Evolutionary conservation across 257 asterid genomes (phyloP).

Genomic region (Solanum dulcamara): DNA sequence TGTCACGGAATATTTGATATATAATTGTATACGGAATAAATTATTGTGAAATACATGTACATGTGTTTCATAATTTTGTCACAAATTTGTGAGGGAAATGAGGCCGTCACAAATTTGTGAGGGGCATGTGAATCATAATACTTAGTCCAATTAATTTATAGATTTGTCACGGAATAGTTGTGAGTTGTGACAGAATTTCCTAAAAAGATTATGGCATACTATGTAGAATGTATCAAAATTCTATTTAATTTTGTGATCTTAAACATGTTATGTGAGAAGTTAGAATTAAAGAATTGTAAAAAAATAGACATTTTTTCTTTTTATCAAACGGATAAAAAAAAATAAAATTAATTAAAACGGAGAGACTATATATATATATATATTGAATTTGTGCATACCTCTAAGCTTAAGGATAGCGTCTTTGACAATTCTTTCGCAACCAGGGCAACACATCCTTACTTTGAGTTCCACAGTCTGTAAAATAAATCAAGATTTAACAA

Average conservation of each 20-base stretch:
- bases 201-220: too few relatives aligned
- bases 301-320: fast-evolving
- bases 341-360: too few relatives aligned
- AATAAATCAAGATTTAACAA: neutral
- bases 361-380: neutral
- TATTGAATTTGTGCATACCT: constrained; percentile 19
- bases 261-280: too few relatives aligned
- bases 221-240: too few relatives aligned
- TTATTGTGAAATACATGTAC: too few relatives aligned
- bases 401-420: constrained; percentile 68
- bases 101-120: neutral
- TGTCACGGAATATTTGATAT: neutral
- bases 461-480: constrained; percentile 81
- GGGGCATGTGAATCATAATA: neutral
- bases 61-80: neutral
- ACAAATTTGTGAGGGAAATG: too few relatives aligned
- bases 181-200: neutral
- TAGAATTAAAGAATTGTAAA: too few relatives aligned
- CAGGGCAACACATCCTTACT: constrained; percentile 95
- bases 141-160: neutral
- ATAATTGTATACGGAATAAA: neutral
- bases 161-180: too few relatives aligned
- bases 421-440: constrained; percentile 81
- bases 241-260: too few relatives aligned
- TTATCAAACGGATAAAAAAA: fast-evolving